These are phyloP conservation scores for Ceratocystis smalleyi DNA, from an alignment of 2,329 filamentous ascomycete species.

Conservation along the genomic window DNA sequence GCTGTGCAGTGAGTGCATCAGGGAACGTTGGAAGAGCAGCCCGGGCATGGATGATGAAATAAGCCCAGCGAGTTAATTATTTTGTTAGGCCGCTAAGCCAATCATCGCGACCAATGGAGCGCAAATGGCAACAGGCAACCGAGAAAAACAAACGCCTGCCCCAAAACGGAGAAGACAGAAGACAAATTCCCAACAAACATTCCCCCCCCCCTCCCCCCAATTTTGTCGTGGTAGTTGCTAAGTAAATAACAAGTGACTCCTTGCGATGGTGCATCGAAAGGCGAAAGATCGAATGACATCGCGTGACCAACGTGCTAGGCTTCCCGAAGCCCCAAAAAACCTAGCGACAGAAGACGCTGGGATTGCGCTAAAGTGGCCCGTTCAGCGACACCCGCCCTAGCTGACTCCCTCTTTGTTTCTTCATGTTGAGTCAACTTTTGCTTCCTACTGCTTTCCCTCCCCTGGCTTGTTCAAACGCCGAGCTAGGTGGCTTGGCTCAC, in stretches of 20 bases:
- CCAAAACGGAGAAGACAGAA: neutral
- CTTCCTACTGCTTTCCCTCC: neutral
- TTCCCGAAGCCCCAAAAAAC: neutral
- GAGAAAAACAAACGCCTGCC: neutral
- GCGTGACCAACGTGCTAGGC: slow-evolving; percentile 9
- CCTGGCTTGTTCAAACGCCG: neutral
- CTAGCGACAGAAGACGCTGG: neutral
- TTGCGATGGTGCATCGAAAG: neutral
- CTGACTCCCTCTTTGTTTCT: neutral
- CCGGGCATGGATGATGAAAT: neutral
- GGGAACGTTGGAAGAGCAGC: neutral
- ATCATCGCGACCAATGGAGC: neutral
- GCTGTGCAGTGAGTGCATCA: neutral
- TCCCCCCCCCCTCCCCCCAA: neutral
- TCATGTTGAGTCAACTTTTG: neutral
- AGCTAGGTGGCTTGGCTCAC: neutral
- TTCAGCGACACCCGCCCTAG: neutral
- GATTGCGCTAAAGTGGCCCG: neutral
- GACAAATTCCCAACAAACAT: neutral
- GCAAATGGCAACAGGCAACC: neutral
- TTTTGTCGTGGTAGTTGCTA: neutral
- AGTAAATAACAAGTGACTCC: neutral
- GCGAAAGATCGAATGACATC: slow-evolving; percentile 13
- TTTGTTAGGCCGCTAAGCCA: neutral
- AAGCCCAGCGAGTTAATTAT: neutral